Evolutionary conservation across 129 eudicot species (phyloP).

Genomic region (Flaveria sonorensis): DNA sequence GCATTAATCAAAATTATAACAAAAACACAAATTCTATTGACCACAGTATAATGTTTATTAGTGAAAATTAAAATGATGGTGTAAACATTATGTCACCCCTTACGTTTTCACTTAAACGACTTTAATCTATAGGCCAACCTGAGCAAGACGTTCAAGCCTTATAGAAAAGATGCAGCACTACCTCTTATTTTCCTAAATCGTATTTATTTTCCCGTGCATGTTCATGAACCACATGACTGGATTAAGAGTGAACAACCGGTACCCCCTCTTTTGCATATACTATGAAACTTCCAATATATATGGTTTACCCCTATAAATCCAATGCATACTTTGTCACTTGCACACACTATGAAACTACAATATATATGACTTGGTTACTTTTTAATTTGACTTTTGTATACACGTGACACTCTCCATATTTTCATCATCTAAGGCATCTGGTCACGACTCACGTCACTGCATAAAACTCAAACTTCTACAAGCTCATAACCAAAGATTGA

Average conservation of each 20-base stretch:
- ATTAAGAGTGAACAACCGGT: neutral
- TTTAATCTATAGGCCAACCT: neutral
- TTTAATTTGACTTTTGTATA: neutral
- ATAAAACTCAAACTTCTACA: conserved; percentile 3
- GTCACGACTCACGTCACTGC: neutral
- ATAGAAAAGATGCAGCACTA: neutral
- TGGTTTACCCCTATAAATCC: neutral
- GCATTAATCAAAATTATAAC: conserved; percentile 1
- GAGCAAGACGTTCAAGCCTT: neutral
- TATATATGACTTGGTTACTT: neutral
- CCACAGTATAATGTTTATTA: neutral
- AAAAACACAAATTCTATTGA: conserved; percentile 19
- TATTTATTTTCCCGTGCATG: neutral
- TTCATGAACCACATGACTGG: conserved; percentile 4
- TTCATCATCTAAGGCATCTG: neutral
- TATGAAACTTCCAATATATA: neutral
- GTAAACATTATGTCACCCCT: neutral
- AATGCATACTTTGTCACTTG: conserved; percentile 3
- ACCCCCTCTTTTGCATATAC: neutral
- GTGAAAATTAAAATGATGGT: neutral
- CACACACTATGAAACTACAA: no score
- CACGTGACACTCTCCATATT: neutral
- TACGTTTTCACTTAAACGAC: conserved; percentile 10
- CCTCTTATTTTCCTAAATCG: neutral
- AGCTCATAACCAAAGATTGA: neutral